These are phyloP conservation scores for Salix suchowensis DNA, from an alignment of 345 rosid species.

Conservation along the genomic window DNA sequence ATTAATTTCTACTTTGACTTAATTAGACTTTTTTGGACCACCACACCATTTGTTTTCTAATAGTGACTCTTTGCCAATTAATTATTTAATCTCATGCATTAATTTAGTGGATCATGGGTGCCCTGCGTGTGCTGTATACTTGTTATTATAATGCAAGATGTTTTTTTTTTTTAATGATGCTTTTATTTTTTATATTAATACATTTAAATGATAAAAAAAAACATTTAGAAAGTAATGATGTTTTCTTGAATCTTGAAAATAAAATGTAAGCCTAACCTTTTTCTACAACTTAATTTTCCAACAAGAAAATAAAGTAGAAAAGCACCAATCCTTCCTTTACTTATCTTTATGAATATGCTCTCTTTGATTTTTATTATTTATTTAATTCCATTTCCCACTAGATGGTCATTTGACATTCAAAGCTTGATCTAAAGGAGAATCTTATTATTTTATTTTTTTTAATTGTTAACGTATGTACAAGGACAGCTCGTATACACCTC, in stretches of 20 bases:
- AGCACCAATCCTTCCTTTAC: neutral
- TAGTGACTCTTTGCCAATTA: neutral
- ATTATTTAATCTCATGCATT: neutral
- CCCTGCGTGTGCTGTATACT: too few species aligned
- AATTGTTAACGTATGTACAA: neutral
- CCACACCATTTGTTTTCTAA: too few species aligned
- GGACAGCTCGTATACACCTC: rapidly evolving
- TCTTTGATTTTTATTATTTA: neutral
- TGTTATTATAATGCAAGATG: too few species aligned
- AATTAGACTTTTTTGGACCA: neutral
- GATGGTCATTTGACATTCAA: constrained; percentile 28
- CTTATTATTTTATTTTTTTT: constrained; percentile 17
- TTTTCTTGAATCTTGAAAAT: too few species aligned
- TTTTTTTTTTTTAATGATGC: too few species aligned
- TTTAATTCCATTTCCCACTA: constrained; percentile 20
- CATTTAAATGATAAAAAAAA: too few species aligned
- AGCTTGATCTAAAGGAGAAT: constrained; percentile 17
- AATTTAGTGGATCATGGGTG: neutral
- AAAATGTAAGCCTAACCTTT: too few species aligned
- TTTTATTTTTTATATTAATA: too few species aligned
- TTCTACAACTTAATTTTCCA: neutral
- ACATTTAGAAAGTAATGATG: too few species aligned
- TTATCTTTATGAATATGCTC: neutral
- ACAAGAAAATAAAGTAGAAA: neutral
- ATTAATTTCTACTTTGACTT: neutral